Base-by-base conservation (phyloP, 306 rosid genomes). In the Quercus parvula region DNA sequence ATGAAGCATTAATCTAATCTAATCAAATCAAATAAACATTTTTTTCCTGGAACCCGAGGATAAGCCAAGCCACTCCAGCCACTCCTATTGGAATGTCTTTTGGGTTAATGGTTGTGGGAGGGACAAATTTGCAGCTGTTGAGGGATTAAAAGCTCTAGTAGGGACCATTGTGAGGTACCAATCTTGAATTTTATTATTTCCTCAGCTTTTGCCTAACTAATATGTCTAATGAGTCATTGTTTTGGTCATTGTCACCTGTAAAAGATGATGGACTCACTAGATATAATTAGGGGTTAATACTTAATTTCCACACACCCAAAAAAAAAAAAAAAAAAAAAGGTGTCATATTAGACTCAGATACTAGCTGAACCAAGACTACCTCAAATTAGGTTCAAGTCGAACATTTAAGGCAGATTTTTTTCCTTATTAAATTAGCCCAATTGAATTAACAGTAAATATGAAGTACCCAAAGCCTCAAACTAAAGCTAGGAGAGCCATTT, bases 91-190 rank as follows among this genome's bases (percentile, higher is more conserved):
- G 64, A 49, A 75, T 75, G 78, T 67, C 62, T 66, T 78, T 79
- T 70, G 70, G 68, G 59, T 77, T 76, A 71, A 76, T 76, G 86
- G 71, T 81, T 66, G 20, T 57, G 57, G 49, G 71, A 61, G 55
- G 46, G 75, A 78, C 79, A 77, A 59, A 56, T 56, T 78, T 81
- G 75, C 70, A 81, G 78, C 80, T 76, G 38, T 82, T 79, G 20
- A 44, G 38, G 74, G 73, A 76, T 76, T 38, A 75, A 82, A 75
- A 75, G 81, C 79, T 57, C 58, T 49, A 57, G 84, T 82, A 74
- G 86, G 86, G 86, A 82, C 89, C 82, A 82, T 77, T 41, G 46
- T 7, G 28, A 46, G 64, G 80, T 73, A 84, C 86, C 78, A 75
- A 72, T 41, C 28, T 69, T 80, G 74, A 62, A 73, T 81, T 71